These are phyloP conservation scores for Sporothrix sp. DNA, from an alignment of 2,329 filamentous ascomycete species.

Conservation along the genomic window DNA sequence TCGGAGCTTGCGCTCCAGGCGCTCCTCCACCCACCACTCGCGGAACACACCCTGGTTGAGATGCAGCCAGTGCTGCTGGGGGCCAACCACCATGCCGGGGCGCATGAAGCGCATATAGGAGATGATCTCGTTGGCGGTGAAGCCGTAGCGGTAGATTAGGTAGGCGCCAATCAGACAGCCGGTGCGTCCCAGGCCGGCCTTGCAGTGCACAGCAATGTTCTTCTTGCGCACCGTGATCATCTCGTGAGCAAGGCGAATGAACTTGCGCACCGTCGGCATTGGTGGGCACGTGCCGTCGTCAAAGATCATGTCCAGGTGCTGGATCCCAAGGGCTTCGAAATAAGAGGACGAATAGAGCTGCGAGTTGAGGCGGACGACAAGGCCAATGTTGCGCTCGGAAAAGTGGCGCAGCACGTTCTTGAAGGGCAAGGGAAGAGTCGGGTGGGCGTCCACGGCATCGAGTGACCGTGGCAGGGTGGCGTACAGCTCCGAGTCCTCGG, in stretches of 20 bases:
- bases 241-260: constrained; percentile 88
- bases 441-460: constrained; percentile 59
- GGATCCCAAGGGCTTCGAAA: constrained; percentile 89
- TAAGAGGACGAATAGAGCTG: constrained; percentile 94
- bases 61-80: constrained; percentile 97
- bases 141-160: constrained; percentile 92
- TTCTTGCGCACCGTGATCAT: constrained; percentile 87
- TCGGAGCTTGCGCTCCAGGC: constrained; percentile 58
- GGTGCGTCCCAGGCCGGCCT: constrained; percentile 89
- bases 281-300: constrained; percentile 95
- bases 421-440: constrained; percentile 72
- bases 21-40: constrained; percentile 96
- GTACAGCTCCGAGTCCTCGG: constrained; percentile 63
- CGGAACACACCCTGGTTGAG: constrained; percentile 93
- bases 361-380: constrained; percentile 92
- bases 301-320: constrained; percentile 98
- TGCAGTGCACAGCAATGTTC: constrained; percentile 96
- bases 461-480: constrained; percentile 64
- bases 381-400: constrained; percentile 72
- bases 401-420: constrained; percentile 95
- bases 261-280: constrained; percentile 79
- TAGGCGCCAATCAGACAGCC: constrained; percentile 96
- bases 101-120: constrained; percentile 99
- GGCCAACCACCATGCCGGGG: constrained; percentile 96
- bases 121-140: constrained; percentile 95